A percentile compares a stretch with the other conserved stretches of the same genome.
These are phyloP conservation scores for Rhamnella rubrinervis DNA, from an alignment of 331 rosid genomes.

Conservation along the genomic window DNA sequence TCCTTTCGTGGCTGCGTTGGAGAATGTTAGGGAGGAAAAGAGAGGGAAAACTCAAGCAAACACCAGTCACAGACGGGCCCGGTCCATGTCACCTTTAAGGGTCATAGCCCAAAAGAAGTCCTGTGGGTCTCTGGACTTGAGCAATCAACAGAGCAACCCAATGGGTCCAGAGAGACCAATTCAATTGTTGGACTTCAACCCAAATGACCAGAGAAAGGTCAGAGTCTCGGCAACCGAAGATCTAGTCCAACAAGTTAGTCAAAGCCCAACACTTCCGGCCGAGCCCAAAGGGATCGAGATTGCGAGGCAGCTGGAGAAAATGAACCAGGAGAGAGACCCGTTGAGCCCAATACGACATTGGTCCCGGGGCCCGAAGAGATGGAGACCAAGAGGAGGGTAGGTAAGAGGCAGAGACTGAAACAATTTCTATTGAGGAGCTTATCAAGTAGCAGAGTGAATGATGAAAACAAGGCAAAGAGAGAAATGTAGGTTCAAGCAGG, in stretches of 20 bases:
- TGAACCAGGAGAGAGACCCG: slow-evolving; percentile 15
- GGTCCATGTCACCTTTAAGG: slow-evolving; percentile 45
- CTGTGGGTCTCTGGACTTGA: slow-evolving; percentile 1
- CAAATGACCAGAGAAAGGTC: slow-evolving; percentile 5
- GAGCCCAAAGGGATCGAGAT: slow-evolving; percentile 56
- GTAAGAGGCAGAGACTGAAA: slow-evolving; percentile 34
- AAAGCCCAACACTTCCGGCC: slow-evolving; percentile 23
- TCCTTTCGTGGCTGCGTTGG: slow-evolving; percentile 74
- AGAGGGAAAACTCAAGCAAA: slow-evolving; percentile 17
- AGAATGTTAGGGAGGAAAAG: slow-evolving; percentile 56
- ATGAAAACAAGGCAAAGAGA: slow-evolving; percentile 22
- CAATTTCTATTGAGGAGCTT: slow-evolving; percentile 31
- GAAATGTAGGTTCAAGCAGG: slow-evolving; percentile 28
- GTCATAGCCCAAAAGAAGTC: slow-evolving; percentile 2
- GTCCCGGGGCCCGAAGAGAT: slow-evolving; percentile 19
- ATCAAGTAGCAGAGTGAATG: slow-evolving; percentile 18
- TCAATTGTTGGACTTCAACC: slow-evolving; percentile 9
- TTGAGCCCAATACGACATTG: slow-evolving; percentile 11
- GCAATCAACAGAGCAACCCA: slow-evolving; percentile 4
- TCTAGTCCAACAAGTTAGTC: not conserved
- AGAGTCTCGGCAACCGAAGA: not conserved
- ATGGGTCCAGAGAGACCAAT: slow-evolving; percentile 9
- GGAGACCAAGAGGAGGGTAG: slow-evolving; percentile 31
- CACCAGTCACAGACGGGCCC: slow-evolving; percentile 33
- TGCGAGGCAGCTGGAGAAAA: slow-evolving; percentile 40